Conservation (phyloP, 768 basidiomycete genomes). For the Naematelia aurantialba region DNA sequence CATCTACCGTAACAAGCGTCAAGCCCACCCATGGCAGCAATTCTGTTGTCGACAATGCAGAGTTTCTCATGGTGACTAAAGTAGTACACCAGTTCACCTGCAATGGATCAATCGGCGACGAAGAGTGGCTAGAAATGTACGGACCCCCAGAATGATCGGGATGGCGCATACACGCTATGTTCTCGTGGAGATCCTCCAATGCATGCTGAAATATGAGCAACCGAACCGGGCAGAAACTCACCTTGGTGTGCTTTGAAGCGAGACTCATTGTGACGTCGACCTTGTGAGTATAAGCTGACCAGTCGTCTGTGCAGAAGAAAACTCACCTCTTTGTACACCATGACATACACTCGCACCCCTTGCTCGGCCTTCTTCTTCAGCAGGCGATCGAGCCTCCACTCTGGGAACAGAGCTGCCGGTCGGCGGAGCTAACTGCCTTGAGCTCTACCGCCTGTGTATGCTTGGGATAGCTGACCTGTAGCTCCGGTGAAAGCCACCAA, state of each 20-base stretch:
- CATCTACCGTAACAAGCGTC: constrained; percentile 96
- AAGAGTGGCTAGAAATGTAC: not conserved
- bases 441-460: not conserved
- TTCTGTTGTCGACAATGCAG: constrained; percentile 46
- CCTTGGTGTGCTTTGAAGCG: constrained; percentile 81
- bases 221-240: constrained; percentile 16
- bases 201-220: constrained; percentile 56
- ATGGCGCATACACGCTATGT: constrained; percentile 70
- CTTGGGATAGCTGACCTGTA: constrained; percentile 54
- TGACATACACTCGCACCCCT: constrained; percentile 85
- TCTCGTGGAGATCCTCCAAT: constrained; percentile 77
- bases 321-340: constrained; percentile 86
- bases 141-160: constrained; percentile 42
- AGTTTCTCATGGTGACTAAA: constrained; percentile 49
- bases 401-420: constrained; percentile 75
- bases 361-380: constrained; percentile 83
- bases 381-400: constrained; percentile 84
- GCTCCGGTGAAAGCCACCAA: constrained; percentile 81
- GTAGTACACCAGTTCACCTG: constrained; percentile 44
- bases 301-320: not conserved
- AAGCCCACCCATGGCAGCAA: constrained; percentile 65
- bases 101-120: not conserved
- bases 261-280: constrained; percentile 73
- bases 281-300: not conserved
- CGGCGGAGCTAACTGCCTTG: constrained; percentile 64